Conservation (phyloP, 192 early-diverging fungal genomes). For the Polychytrium aggregatum region DNA sequence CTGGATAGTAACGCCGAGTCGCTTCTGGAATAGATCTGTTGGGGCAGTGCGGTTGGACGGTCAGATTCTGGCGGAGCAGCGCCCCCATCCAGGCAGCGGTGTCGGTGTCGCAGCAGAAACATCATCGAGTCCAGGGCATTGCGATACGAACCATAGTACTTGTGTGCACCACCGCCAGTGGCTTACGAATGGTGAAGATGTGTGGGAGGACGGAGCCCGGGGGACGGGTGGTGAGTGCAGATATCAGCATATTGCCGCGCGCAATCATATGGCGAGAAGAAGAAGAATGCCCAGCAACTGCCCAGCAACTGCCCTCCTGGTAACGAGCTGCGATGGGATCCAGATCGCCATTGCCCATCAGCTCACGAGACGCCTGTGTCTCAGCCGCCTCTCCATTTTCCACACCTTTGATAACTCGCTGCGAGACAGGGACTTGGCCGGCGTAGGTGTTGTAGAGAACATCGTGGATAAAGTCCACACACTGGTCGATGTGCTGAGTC, state of each 20-base stretch:
- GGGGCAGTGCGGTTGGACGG: neutral
- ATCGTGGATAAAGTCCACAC: conserved; percentile 68
- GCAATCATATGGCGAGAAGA: no score
- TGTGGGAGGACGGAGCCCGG: no score
- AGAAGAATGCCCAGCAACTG: no score
- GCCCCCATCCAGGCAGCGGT: no score
- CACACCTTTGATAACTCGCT: conserved; percentile 15
- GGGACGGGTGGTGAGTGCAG: no score
- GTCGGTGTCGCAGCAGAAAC: no score
- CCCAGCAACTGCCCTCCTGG: no score
- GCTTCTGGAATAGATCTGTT: conserved; percentile 40
- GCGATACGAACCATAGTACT: conserved; percentile 40
- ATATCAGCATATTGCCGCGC: no score
- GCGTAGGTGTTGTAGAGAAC: conserved; percentile 39
- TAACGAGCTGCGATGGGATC: no score
- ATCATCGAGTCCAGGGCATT: neutral
- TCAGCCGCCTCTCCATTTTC: neutral
- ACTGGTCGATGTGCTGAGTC: conserved; percentile 81
- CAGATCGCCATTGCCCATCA: no score
- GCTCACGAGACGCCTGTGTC: no score
- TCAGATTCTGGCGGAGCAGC: neutral
- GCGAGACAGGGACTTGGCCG: conserved; percentile 15
- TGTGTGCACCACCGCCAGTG: conserved; percentile 80
- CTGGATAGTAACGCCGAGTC: conserved; percentile 61
- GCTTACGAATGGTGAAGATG: no score